A percentile compares a stretch with the other conserved stretches of the same genome.
Conservation (phyloP, 768 basidiomycete species). For the Gautieria morchelliformis region DNA sequence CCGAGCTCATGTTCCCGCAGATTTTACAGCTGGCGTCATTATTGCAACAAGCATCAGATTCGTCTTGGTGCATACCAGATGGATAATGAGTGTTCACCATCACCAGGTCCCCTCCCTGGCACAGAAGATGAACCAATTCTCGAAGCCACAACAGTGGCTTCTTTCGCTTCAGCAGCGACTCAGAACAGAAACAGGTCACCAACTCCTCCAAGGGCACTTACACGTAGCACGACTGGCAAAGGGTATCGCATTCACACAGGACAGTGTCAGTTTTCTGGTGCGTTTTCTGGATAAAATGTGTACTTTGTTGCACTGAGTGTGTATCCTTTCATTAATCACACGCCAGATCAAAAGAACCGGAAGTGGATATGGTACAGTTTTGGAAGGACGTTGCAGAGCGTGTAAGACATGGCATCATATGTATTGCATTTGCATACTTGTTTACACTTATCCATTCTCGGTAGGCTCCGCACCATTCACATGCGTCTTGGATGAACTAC, state of each 20-base stretch:
- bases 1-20: slow-evolving; percentile 25
- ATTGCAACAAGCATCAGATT: slow-evolving; percentile 90
- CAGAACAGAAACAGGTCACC: slow-evolving; percentile 45
- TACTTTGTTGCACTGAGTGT: background rate
- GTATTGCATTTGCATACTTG: background rate
- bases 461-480: slow-evolving; percentile 82
- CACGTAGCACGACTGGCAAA: slow-evolving; percentile 80
- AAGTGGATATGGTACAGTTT: slow-evolving; percentile 63
- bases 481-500: slow-evolving; percentile 92
- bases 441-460: background rate
- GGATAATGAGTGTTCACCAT: slow-evolving; percentile 30
- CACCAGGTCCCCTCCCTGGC: slow-evolving; percentile 6
- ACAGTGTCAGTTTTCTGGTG: slow-evolving; percentile 70
- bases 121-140: slow-evolving; percentile 5
- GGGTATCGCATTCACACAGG: slow-evolving; percentile 83
- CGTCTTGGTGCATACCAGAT: slow-evolving; percentile 79
- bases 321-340: background rate
- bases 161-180: background rate
- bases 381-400: slow-evolving; percentile 66
- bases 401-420: slow-evolving; percentile 11
- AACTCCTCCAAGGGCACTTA: slow-evolving; percentile 71
- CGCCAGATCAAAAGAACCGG: slow-evolving; percentile 1
- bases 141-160: slow-evolving; percentile 1
- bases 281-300: slow-evolving; percentile 65
- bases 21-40: slow-evolving; percentile 86